Evolutionary conservation across 2,329 filamentous ascomycete genomes (phyloP).

Genomic region (Alternaria triticina): DNA sequence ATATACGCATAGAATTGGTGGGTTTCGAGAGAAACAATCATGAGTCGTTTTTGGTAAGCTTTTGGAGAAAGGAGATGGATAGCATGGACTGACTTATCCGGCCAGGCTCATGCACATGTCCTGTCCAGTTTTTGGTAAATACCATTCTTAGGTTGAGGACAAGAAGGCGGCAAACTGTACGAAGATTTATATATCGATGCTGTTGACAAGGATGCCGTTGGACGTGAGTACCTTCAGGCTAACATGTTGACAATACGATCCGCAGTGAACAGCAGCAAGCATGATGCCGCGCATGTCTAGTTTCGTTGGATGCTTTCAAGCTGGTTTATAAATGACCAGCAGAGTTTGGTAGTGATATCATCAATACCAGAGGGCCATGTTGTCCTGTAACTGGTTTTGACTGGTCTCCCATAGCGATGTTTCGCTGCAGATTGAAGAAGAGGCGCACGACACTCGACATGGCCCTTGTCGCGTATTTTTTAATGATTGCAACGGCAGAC

Average conservation of each 20-base stretch:
- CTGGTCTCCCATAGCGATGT: accelerated
- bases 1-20: no score
- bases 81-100: no score
- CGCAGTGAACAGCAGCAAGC: neutral
- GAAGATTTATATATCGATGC: neutral
- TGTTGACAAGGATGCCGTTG: accelerated
- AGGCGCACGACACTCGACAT: neutral
- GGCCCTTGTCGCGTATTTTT: neutral
- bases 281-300: accelerated
- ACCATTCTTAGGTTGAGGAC: no score
- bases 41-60: no score
- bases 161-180: no score
- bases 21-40: no score
- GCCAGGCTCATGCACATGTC: no score
- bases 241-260: neutral
- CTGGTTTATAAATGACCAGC: neutral
- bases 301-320: neutral
- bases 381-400: neutral
- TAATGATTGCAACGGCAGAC: neutral
- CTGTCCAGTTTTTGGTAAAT: no score
- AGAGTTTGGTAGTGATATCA: accelerated
- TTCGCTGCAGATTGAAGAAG: accelerated
- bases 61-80: accelerated
- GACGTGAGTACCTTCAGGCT: neutral
- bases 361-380: accelerated